Percentiles rank a stretch among this genome's conserved stretches.
Conservation (phyloP, 1,284 basidiomycete species). For the Trichosporon inkin region DNA sequence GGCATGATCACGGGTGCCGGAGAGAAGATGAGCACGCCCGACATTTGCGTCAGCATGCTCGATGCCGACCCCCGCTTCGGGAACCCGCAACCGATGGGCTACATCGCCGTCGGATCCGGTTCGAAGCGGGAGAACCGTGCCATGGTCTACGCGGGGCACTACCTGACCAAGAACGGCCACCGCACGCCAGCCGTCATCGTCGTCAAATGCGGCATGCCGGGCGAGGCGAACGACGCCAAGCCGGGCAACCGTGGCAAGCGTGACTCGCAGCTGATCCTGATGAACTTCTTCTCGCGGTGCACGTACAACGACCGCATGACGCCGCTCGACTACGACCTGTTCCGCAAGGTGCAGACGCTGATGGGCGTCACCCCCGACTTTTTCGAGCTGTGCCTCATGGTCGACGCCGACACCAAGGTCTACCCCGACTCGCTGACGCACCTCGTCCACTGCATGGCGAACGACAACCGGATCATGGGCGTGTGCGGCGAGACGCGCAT, state of each 20-base stretch:
- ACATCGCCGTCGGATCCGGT: constrained; percentile 83
- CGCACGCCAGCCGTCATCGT: constrained; percentile 92
- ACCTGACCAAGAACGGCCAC: constrained; percentile 63
- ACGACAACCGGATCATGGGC: constrained; percentile 98
- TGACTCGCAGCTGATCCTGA: constrained; percentile 96
- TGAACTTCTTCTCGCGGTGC: constrained; percentile 99
- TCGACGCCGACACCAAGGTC: constrained; percentile 95
- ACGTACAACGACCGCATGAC: constrained; percentile 99
- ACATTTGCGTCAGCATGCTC: constrained; percentile 87
- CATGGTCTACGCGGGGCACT: constrained; percentile 98
- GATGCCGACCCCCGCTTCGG: constrained; percentile 94
- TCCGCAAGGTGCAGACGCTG: constrained; percentile 90
- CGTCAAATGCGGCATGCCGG: constrained; percentile 87
- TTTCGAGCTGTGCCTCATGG: constrained; percentile 97
- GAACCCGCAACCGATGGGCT: constrained; percentile 93
- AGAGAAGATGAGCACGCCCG: constrained; percentile 90
- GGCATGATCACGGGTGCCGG: constrained; percentile 98
- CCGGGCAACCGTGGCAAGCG: constrained; percentile 98
- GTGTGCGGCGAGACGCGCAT: constrained; percentile 98
- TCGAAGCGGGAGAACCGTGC: constrained; percentile 87
- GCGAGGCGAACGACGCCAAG: constrained; percentile 81
- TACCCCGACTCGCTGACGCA: constrained; percentile 79
- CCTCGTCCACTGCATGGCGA: constrained; percentile 95
- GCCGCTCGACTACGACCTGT: constrained; percentile 95
- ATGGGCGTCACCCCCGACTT: constrained; percentile 99